phyloP scores from a whole-genome alignment of 805 yeast genomes.

The Saccharomycopsis sp. region DNA sequence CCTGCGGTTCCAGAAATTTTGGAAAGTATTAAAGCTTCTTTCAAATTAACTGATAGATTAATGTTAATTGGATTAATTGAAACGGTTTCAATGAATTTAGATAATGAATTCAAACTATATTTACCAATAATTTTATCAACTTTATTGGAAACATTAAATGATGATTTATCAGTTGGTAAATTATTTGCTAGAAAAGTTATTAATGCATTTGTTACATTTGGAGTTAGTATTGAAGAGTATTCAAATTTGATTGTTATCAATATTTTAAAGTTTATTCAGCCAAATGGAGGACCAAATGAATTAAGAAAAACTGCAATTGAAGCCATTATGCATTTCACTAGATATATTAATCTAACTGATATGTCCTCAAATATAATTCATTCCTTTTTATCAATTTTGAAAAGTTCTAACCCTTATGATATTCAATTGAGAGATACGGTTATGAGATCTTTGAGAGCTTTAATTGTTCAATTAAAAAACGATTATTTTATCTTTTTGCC shows the following conservation, averaged over 20 bases:
- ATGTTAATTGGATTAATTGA: slow-evolving; percentile 72
- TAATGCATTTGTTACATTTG: slow-evolving; percentile 77
- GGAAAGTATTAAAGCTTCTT: slow-evolving; percentile 64
- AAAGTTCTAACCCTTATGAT: slow-evolving; percentile 24
- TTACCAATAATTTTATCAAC: slow-evolving; percentile 70
- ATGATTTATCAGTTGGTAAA: slow-evolving; percentile 39
- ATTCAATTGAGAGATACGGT: slow-evolving; percentile 57
- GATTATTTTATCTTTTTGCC: slow-evolving; percentile 85
- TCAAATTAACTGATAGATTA: slow-evolving; percentile 56
- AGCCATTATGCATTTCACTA: slow-evolving; percentile 73
- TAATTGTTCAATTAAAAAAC: slow-evolving; percentile 70
- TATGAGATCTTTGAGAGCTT: slow-evolving; percentile 69
- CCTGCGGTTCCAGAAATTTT: slow-evolving; percentile 73
- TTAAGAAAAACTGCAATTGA: slow-evolving; percentile 68
- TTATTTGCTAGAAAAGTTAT: slow-evolving; percentile 63
- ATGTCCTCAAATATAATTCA: slow-evolving; percentile 88
- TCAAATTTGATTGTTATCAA: slow-evolving; percentile 82
- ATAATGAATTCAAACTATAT: slow-evolving; percentile 83
- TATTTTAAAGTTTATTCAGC: slow-evolving; percentile 71
- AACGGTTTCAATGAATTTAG: slow-evolving; percentile 73
- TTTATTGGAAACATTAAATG: slow-evolving; percentile 65
- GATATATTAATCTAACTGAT: slow-evolving; percentile 62
- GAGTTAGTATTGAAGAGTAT: slow-evolving; percentile 80
- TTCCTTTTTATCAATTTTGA: slow-evolving; percentile 65
- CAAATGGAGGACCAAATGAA: slow-evolving; percentile 29